Base-by-base conservation (phyloP, 805 yeast species). In the Candida mattraensis region DNA sequence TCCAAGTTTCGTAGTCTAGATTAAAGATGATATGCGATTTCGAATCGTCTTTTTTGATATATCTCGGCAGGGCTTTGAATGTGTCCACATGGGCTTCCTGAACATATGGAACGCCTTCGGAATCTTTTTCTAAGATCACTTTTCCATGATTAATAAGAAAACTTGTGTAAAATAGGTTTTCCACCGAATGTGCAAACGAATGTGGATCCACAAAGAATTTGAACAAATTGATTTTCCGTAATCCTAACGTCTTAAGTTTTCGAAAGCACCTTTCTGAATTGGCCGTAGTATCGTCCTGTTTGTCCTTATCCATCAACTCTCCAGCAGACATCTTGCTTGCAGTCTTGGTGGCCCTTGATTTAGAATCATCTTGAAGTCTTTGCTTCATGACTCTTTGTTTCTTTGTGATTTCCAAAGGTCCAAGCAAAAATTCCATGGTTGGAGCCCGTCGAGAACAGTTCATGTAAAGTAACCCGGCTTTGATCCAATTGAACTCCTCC, bases 141-240 rank as follows among this genome's bases (percentile, higher is more conserved):
- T 68, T 76, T 0, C 85, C 88, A 50, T 86, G 94, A 49, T 80
- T 75, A 2, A 87, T 75, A 28, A 91, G 62, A 51, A 89, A 88
- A 54, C 95, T 83, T 0, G 86, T 72, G 51, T 80, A 85, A 51
- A 89, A 89, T 50, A 91, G 61, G 53, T 87, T 87, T 56, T 91
- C 97, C 2, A 89, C 80, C 1, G 88, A 74, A 54, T 82, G 88
- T 1, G 83, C 67, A 58, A 82, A 89, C 5, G 91, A 81, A 11
- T 62, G 43, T 1, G 96, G 96, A 54, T 91, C 80, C 13, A 89
- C 65, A 33, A 86, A 73, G 47, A 84, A 80, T 42, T 69, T 66
- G 52, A 76, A 86, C 29, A 88, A 64, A 36, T 76, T 76, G 7
- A 87, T 67, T 7, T 67, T 67, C 13, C 48, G 46, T 28, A 77